Evolutionary conservation across 257 asterid genomes (phyloP).

Genomic region (Solanum chiquidenum): DNA sequence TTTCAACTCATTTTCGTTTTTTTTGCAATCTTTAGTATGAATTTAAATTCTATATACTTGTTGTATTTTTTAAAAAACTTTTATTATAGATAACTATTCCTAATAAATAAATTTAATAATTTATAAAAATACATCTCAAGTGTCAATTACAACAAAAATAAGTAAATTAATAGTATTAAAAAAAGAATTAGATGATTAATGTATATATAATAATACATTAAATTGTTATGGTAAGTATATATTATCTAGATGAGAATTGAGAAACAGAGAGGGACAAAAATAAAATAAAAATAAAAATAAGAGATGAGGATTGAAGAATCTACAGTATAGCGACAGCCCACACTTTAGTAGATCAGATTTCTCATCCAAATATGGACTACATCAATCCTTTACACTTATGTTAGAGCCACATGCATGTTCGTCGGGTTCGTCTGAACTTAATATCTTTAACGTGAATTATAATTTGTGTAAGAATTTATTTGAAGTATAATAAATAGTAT

Average conservation of each 20-base stretch:
- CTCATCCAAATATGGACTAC: conserved; percentile 32
- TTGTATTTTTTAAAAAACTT: background rate
- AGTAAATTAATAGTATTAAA: background rate
- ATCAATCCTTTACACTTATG: background rate
- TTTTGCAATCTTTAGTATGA: background rate
- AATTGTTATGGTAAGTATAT: background rate
- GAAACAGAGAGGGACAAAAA: background rate
- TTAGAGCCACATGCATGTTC: background rate
- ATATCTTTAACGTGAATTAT: rapidly evolving
- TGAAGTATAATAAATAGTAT: background rate
- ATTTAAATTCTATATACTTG: background rate
- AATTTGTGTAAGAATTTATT: background rate
- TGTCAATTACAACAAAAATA: background rate
- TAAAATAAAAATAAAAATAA: background rate
- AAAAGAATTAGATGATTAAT: too few species aligned
- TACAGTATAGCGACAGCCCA: conserved; percentile 34
- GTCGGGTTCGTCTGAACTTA: background rate
- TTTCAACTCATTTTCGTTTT: too few species aligned
- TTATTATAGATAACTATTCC: background rate
- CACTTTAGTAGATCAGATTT: conserved; percentile 18
- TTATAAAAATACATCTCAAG: background rate
- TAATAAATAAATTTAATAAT: background rate
- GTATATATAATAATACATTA: background rate
- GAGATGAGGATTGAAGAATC: conserved; percentile 20
- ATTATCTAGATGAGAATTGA: conserved; percentile 34